A percentile compares a stretch with the other conserved stretches of the same genome.
These are phyloP conservation scores for Paspalum vaginatum DNA, from an alignment of 176 grass and related monocot species.

Conservation along the genomic window DNA sequence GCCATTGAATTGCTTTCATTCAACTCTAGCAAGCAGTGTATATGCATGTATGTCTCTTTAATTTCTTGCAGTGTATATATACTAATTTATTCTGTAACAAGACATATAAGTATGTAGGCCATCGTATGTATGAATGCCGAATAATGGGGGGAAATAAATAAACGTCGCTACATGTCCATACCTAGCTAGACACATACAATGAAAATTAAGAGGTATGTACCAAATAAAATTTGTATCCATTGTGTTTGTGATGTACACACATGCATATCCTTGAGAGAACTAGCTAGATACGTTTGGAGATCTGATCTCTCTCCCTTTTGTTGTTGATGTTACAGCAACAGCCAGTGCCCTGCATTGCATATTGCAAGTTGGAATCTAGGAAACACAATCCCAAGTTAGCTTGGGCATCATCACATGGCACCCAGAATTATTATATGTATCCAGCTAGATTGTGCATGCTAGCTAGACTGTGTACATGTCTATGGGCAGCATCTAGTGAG, in stretches of 20 bases:
- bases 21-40: background rate
- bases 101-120: background rate
- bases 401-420: conserved; percentile 73
- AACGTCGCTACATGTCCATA: conserved; percentile 46
- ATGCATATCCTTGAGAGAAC: conserved; percentile 10
- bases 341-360: conserved; percentile 45
- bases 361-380: conserved; percentile 73
- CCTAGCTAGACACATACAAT: conserved; percentile 41
- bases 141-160: conserved; percentile 8
- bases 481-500: conserved; percentile 31
- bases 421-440: conserved; percentile 53
- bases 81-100: background rate
- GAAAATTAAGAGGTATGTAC: conserved; percentile 25
- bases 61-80: background rate
- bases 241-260: background rate
- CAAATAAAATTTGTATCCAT: conserved; percentile 28
- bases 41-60: background rate
- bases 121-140: conserved; percentile 34
- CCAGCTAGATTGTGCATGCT: conserved; percentile 50
- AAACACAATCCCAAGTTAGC: conserved; percentile 72
- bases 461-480: conserved; percentile 41
- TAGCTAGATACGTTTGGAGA: too few species aligned
- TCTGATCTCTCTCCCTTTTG: background rate
- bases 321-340: conserved; percentile 29
- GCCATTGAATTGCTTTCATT: conserved; percentile 29